Evolutionary conservation across 345 rosid species (phyloP).

Genomic region (Hibiscus tridactylites): DNA sequence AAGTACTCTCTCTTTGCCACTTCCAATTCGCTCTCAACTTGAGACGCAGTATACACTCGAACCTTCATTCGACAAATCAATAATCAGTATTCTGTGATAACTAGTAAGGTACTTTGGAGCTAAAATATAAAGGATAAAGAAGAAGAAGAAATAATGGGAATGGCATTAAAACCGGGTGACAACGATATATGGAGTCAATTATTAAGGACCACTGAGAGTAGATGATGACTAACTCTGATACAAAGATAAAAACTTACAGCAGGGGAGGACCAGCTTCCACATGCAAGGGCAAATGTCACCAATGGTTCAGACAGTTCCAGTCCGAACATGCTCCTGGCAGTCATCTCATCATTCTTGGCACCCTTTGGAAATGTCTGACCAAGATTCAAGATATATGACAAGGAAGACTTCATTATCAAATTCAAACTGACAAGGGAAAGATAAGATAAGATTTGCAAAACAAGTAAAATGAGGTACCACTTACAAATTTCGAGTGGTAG

Average conservation of each 20-base stretch:
- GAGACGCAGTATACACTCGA: constrained; percentile 55
- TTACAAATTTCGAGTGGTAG: constrained; percentile 59
- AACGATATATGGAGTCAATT: too few relatives aligned
- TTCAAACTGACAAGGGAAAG: not conserved
- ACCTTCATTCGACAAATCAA: constrained; percentile 34
- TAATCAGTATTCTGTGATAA: too few relatives aligned
- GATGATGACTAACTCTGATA: not conserved
- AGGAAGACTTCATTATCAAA: not conserved
- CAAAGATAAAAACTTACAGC: constrained; percentile 47
- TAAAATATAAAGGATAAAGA: too few relatives aligned
- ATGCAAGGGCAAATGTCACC: constrained; percentile 77
- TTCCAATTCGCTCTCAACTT: constrained; percentile 64
- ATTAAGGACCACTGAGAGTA: too few relatives aligned
- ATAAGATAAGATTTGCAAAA: not conserved
- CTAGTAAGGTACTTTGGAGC: too few relatives aligned
- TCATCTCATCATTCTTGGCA: constrained; percentile 49
- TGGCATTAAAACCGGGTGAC: too few relatives aligned
- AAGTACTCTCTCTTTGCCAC: constrained; percentile 65
- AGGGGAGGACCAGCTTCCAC: constrained; percentile 97
- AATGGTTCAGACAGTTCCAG: constrained; percentile 77
- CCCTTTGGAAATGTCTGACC: constrained; percentile 36
- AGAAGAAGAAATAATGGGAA: too few relatives aligned
- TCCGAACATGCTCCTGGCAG: constrained; percentile 50
- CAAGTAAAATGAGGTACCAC: constrained; percentile 5
- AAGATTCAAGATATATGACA: constrained; percentile 2